A percentile compares a stretch with the other conserved stretches of the same genome.
Evolutionary conservation across 495 filamentous ascomycete species (phyloP).

Genomic region (Aspergillus bertholletiae): DNA sequence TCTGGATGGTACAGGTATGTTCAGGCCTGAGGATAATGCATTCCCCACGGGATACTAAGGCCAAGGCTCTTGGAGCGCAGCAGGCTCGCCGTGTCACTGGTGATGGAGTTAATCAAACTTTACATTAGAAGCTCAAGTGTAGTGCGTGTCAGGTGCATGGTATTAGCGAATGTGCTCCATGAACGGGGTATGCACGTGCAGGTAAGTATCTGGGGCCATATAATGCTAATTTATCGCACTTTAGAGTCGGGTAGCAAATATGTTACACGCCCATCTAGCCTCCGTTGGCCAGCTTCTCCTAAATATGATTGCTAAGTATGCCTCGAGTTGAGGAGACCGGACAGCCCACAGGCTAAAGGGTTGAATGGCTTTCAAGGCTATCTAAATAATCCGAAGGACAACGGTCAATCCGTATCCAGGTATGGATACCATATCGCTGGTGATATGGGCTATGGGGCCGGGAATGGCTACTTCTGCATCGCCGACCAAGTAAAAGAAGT

Average conservation of each 20-base stretch:
- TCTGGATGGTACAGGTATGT: conserved; percentile 10
- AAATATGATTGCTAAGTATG: conserved; percentile 68
- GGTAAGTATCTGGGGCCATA: conserved; percentile 10
- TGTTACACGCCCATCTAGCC: conserved; percentile 60
- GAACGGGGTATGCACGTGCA: conserved; percentile 46
- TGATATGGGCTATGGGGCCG: conserved; percentile 49
- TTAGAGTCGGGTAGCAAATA: too few species aligned
- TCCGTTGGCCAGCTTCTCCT: conserved; percentile 70
- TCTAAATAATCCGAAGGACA: conserved; percentile 29
- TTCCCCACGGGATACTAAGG: conserved; percentile 69
- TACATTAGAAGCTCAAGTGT: conserved; percentile 61
- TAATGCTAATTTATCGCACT: too few species aligned
- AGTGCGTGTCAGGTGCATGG: conserved; percentile 74
- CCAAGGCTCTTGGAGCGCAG: conserved; percentile 69
- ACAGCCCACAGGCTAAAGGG: conserved; percentile 36
- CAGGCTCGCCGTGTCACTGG: conserved; percentile 71
- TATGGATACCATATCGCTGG: conserved; percentile 52
- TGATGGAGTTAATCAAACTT: conserved; percentile 67
- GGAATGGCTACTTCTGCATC: conserved; percentile 26
- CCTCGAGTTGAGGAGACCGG: conserved; percentile 43
- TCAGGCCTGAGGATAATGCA: conserved; percentile 51
- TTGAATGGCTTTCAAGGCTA: conserved; percentile 64
- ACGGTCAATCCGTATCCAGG: conserved; percentile 36
- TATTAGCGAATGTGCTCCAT: conserved; percentile 61
- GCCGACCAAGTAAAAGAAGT: conserved; percentile 35